Base-by-base conservation (phyloP, 768 basidiomycete genomes). In the Russula emetica region DNA sequence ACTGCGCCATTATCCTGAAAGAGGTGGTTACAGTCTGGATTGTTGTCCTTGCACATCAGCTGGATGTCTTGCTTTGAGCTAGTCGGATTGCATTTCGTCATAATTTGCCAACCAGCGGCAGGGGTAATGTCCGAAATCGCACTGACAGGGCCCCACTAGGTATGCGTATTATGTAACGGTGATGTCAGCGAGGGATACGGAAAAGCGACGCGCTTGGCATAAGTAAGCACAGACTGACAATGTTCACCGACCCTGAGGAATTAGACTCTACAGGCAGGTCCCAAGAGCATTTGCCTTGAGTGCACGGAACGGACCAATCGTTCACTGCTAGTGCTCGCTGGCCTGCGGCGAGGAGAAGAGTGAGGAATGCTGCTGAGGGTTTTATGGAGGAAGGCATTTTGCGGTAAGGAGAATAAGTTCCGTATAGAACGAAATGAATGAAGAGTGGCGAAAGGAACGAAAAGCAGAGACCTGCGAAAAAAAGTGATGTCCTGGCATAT, bases 81-180 rank as follows among this genome's bases (percentile, higher is more conserved):
- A 3, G 1, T 13, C 9, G 56, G 50, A 53, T 63, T 32, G 24
- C 66, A 66, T 38, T 18, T 45, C 34, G 30, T 45, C 1, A 18
- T 44, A 30, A 66, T 66, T 2, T 7, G 22, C 56, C 62, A 66
- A 5, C 65, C 65, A 11, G 56, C 10, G 2, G 61, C 65, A 0
- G 1, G 7, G n/a, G 62, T 66, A 36, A 66, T 63, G 28, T 66
- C 66, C 55, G 66, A 58, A 45, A 66, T 63, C 28, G 62, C 66
- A 24, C 6, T 32, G 22, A 45, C 10, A 9, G 66, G 14, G n/a
- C 66, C 66, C 62, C 57, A 66, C 62, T 63, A 22, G 2, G 30
- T 20, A 7, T 42, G 8, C 40, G 20, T n/a, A n/a, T n/a, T n/a
- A n/a, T n/a, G n/a, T n/a, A n/a, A n/a, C n/a, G 20, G 32, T 7